Conservation (phyloP, 2,329 filamentous ascomycete species). For the Pestalotiopsis sp. region DNA sequence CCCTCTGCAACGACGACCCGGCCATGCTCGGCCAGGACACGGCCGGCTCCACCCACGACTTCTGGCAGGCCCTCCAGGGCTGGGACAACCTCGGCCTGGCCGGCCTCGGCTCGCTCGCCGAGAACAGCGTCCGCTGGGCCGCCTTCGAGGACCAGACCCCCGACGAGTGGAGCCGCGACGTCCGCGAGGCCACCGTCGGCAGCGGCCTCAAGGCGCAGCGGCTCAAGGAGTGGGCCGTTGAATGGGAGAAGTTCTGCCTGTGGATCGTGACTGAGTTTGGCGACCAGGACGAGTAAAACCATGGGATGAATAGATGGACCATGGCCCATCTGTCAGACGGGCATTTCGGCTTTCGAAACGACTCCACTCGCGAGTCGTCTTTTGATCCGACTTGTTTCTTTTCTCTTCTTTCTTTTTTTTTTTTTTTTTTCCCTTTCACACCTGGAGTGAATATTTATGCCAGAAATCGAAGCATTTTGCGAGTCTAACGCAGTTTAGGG, state of each 20-base stretch:
- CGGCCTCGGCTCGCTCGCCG: conserved; percentile 82
- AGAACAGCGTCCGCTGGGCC: conserved; percentile 91
- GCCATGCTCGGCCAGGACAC: conserved; percentile 83
- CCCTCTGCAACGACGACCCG: conserved; percentile 89
- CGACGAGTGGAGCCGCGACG: conserved; percentile 71
- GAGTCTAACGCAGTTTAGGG: not conserved
- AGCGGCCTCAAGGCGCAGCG: conserved; percentile 70
- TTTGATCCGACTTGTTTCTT: not conserved
- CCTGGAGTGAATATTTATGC: not conserved
- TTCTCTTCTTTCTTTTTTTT: not conserved
- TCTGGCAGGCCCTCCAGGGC: conserved; percentile 90
- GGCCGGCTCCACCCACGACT: conserved; percentile 86
- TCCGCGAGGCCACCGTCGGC: conserved; percentile 76
- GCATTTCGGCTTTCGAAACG: not conserved
- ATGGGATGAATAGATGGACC: not conserved
- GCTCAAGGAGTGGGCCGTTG: conserved; percentile 75
- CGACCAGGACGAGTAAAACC: conserved; percentile 29
- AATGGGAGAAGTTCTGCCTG: conserved; percentile 89
- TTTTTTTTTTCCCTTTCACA: not conserved
- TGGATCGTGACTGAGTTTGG: conserved; percentile 83
- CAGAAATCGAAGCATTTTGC: not conserved
- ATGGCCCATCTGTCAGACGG: not conserved
- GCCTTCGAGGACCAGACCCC: conserved; percentile 79
- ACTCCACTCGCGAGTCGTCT: not conserved
- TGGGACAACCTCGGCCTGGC: conserved; percentile 91